Percentiles rank a stretch among this genome's conserved stretches.
phyloP scores from a whole-genome alignment of 2,329 filamentous ascomycete genomes.

The Chrysosporium queenslandicum region DNA sequence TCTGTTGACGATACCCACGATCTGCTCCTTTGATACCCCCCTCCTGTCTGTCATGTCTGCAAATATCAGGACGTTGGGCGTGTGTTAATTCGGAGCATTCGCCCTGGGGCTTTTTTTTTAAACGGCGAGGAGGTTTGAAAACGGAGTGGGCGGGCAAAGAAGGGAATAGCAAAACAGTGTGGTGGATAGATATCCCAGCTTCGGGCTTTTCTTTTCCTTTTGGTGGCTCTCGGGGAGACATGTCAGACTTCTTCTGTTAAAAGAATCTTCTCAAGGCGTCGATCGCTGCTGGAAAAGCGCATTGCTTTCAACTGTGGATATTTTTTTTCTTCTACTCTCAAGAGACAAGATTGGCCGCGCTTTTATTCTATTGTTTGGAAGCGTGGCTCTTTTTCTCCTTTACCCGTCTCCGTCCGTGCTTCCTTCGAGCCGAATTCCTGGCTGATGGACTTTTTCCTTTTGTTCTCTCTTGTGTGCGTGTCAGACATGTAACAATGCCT shows the following conservation, averaged over 20 bases:
- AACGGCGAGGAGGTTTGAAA: background rate
- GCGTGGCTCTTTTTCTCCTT: too few species aligned
- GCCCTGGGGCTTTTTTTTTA: conserved; percentile 1
- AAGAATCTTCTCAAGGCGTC: background rate
- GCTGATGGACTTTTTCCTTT: background rate
- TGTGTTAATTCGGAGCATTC: conserved; percentile 9
- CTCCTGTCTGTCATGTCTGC: conserved; percentile 8
- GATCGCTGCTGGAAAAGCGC: background rate
- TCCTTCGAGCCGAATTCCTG: background rate
- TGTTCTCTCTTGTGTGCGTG: background rate
- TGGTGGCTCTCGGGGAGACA: too few species aligned
- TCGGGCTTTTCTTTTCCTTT: background rate
- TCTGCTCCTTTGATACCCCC: conserved; percentile 11
- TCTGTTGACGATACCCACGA: conserved; percentile 19
- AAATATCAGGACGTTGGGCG: conserved; percentile 9
- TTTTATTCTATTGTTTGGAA: too few species aligned
- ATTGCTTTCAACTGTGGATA: conserved; percentile 4
- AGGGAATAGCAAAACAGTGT: background rate
- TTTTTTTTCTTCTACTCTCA: background rate
- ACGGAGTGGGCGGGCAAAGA: background rate
- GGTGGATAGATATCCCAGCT: background rate
- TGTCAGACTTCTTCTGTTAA: background rate
- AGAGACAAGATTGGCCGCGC: background rate
- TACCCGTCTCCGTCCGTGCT: background rate
- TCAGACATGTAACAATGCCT: conserved; percentile 7